These are phyloP conservation scores for Colletotrichum chlorophyti DNA, from an alignment of 2,329 filamentous ascomycete species.

Conservation along the genomic window DNA sequence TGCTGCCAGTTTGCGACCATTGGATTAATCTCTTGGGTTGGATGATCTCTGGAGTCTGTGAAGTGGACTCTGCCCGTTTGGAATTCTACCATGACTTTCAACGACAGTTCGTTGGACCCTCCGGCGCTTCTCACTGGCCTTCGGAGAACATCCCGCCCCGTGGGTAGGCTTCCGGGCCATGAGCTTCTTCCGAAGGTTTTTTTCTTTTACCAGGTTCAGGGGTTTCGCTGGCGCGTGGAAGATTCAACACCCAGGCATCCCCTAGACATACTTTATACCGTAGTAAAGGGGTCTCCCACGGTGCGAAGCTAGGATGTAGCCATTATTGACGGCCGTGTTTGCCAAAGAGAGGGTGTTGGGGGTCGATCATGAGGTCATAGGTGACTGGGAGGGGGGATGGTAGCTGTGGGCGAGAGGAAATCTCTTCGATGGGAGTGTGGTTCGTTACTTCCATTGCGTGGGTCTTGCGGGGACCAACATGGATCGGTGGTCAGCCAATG, in stretches of 20 bases:
- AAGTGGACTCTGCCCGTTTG: not conserved
- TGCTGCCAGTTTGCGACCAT: not conserved
- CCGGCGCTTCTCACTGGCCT: slow-evolving; percentile 15
- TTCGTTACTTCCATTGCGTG: slow-evolving; percentile 19
- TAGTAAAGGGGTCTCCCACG: slow-evolving; percentile 21
- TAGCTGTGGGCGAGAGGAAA: slow-evolving; percentile 8
- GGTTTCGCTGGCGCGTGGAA: not conserved
- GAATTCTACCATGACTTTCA: too few relatives aligned
- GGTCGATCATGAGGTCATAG: slow-evolving; percentile 30
- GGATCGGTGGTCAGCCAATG: not conserved
- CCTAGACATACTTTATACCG: slow-evolving; percentile 11
- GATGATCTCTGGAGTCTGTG: not conserved
- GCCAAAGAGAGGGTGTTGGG: slow-evolving; percentile 7
- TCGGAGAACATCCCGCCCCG: slow-evolving; percentile 21
- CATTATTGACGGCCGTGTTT: slow-evolving; percentile 26
- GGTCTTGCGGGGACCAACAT: slow-evolving; percentile 20
- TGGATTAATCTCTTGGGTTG: not conserved
- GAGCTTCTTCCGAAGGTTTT: too few relatives aligned
- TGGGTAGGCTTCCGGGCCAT: too few relatives aligned
- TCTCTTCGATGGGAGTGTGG: slow-evolving; percentile 18
- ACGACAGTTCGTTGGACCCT: too few relatives aligned
- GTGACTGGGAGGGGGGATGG: slow-evolving; percentile 6
- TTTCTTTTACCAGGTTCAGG: slow-evolving; percentile 19
- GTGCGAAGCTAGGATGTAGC: slow-evolving; percentile 17
- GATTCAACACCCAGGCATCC: too few relatives aligned